Percentiles rank a stretch among this genome's conserved stretches.
Evolutionary conservation across 2,329 filamentous ascomycete genomes (phyloP).

Genomic region (Scedosporium aurantiacum): DNA sequence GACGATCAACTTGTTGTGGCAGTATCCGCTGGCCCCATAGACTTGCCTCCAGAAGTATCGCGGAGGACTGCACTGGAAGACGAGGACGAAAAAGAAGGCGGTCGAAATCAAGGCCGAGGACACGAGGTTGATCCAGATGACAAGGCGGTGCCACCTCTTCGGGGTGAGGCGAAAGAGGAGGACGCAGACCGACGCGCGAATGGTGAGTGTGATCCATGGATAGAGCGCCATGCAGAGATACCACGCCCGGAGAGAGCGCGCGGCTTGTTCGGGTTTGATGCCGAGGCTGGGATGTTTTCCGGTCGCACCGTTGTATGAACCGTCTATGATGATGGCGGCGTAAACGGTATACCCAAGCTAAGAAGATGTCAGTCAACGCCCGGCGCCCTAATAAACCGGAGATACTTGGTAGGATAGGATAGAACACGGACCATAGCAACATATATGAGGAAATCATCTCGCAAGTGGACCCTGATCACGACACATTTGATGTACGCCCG

Average conservation of each 20-base stretch:
- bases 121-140: conserved; percentile 20
- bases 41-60: conserved; percentile 36
- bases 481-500: conserved; percentile 33
- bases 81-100: conserved; percentile 32
- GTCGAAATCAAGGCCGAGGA: conserved; percentile 25
- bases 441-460: conserved; percentile 38
- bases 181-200: conserved; percentile 29
- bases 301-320: conserved; percentile 18
- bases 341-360: conserved; percentile 25
- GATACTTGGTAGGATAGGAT: neutral
- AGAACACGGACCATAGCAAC: conserved; percentile 27
- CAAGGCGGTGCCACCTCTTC: conserved; percentile 16
- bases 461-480: conserved; percentile 28
- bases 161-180: conserved; percentile 29
- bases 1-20: conserved; percentile 27
- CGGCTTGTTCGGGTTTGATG: conserved; percentile 12
- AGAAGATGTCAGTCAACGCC: neutral
- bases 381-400: neutral
- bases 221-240: conserved; percentile 30
- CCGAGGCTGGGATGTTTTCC: conserved; percentile 16
- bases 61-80: conserved; percentile 38
- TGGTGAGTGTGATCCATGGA: conserved; percentile 24
- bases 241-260: conserved; percentile 22
- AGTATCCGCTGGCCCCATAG: conserved; percentile 24
- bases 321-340: conserved; percentile 20